Evolutionary conservation across 495 filamentous ascomycete genomes (phyloP).

Genomic region (Neurospora sublineolata): DNA sequence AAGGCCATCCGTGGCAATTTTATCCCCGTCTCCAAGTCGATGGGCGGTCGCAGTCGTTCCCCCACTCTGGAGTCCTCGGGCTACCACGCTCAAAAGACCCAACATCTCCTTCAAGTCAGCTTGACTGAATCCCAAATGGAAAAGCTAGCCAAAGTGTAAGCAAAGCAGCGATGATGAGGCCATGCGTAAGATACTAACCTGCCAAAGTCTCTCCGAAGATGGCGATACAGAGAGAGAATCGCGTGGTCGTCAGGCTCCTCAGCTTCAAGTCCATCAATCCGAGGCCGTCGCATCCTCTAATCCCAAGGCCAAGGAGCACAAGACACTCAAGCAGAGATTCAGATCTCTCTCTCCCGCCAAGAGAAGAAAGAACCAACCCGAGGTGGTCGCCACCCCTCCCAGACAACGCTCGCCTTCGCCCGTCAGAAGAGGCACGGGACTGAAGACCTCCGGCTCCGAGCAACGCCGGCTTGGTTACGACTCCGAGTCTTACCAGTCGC

Average conservation of each 20-base stretch:
- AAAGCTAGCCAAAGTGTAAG: constrained; percentile 14
- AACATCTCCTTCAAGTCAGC: constrained; percentile 11
- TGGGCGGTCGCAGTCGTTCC: constrained; percentile 5
- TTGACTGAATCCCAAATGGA: constrained; percentile 20
- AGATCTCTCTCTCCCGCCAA: constrained; percentile 10
- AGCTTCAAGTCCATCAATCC: neutral
- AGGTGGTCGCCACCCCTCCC: neutral
- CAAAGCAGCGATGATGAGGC: neutral
- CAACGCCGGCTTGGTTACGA: neutral
- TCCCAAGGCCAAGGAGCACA: constrained; percentile 1
- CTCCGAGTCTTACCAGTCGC: neutral
- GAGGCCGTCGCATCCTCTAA: too few species aligned
- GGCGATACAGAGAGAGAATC: neutral
- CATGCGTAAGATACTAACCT: neutral
- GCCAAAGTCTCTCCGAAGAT: constrained; percentile 3
- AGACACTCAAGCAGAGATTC: constrained; percentile 4
- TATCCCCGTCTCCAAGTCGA: constrained; percentile 8
- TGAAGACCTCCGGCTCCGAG: constrained; percentile 2
- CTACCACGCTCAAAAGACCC: neutral
- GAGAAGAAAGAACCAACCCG: neutral
- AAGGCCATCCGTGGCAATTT: constrained; percentile 18
- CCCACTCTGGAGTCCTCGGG: neutral
- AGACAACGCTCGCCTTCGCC: constrained; percentile 15
- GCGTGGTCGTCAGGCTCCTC: neutral
- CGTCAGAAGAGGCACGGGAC: constrained; percentile 1